Evolutionary conservation across 2,329 filamentous ascomycete species (phyloP), one percentile per base, ranked within the genome.

Genomic region (Pseudomassariella vexata): DNA sequence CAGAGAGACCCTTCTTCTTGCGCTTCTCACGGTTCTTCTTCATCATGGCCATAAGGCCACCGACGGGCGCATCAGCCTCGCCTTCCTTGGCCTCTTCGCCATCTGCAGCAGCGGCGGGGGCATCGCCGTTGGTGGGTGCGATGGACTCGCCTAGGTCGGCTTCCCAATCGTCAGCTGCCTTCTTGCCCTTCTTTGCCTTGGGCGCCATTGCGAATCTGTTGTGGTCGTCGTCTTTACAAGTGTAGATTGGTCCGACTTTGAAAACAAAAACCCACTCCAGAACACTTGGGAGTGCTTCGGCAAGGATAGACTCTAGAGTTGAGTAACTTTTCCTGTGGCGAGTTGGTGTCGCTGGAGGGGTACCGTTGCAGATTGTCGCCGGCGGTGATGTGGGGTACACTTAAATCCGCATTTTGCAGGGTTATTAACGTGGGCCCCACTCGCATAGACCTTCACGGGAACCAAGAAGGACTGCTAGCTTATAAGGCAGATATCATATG

Each of bases 121-220:
- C 68, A 23, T 65, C 65, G 30, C 63, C 47, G 31, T 70, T 68
- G 34, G 72, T 66, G 6, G 83, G 79, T 43, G 76, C 75, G 52
- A 79, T 72, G 39, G 71, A 68, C 66, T 95, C 90, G 52, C 88
- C 89, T 34, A 95, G 71, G 43, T 95, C 88, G 35, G 85, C 80
- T 62, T 96, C 92, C 90, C 90, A 95, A 70, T 95, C 87, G 53
- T 95, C 86, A 56, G 85, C 77, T 55, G 70, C 77, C 72, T 90
- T 94, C 64, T 81, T 84, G 58, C 82, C 83, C 49, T 67, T 69
- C 76, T 95, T 95, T 74, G 92, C 94, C 70, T 95, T 95, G 41
- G 89, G 89, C 54, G 89, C 68, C 90, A 95, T 96, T 40, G 61
- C 70, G 60, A 39, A n/a, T n/a, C n/a, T 15, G 24, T 9, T 14